Evolutionary conservation across 148 eudicot species (phyloP), one percentile per base, ranked within the genome.

Genomic region (Beta vulgaris): DNA sequence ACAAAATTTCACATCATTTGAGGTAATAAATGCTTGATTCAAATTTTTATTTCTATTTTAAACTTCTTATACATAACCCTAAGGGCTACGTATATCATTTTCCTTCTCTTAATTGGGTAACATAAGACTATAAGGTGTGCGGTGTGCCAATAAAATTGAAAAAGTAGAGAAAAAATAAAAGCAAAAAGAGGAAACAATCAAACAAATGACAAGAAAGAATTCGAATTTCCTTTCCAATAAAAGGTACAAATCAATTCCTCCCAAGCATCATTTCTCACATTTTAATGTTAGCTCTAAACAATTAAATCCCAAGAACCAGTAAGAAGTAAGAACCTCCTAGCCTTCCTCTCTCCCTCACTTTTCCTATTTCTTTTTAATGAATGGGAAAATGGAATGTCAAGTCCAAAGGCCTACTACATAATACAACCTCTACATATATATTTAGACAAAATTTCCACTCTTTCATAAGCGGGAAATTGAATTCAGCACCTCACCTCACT

Each of bases 381-480:
- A 53, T 55, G 43, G 32, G 40, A 74, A 73, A 58, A 58, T 8
- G 26, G 13, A 53, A 72, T 55, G 3, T n/a, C 48, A 39, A 29
- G n/a, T 29, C 60, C 40, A 51, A 36, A 68, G 43, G 71, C 71
- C 71, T 68, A 67, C 71, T 68, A 67, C 39, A 68, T 19, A 21
- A 21, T 65, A 57, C 48, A n/a, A 71, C 40, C 76, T 80, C 76
- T 80, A 57, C 83, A 71, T 67, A 64, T 43, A 71, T 67, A 64
- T 43, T 69, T 65, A 63, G 73, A 80, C 83, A 80, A 79, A 80
- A 81, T 72, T 64, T 64, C 83, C 72, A 58, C 79, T 42, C 76
- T 15, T 43, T 55, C n/a, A n/a, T 19, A 42, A 3, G 51, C 67
- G 76, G 79, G 23, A 62, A 76, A 34, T 76, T 39, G 28, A 43